Conservation (phyloP, 2,329 filamentous ascomycete genomes). For the Phaeophleospora eucalypticola region DNA sequence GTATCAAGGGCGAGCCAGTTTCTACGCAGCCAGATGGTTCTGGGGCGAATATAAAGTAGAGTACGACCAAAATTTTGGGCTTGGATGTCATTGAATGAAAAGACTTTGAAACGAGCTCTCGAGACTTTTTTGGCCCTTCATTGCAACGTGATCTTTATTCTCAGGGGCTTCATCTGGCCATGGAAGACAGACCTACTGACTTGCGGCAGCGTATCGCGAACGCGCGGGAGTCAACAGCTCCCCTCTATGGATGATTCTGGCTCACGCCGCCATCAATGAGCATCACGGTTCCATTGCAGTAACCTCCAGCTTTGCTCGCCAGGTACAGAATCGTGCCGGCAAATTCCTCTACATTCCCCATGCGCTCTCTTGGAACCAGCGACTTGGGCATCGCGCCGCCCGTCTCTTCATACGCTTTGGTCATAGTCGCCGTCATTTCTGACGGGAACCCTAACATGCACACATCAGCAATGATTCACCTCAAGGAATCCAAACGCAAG, state of each 20-base stretch:
- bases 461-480: too few relatives aligned
- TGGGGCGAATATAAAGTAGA: constrained; percentile 27
- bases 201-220: too few relatives aligned
- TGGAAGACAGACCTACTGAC: background rate
- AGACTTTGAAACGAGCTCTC: too few relatives aligned
- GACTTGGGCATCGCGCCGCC: constrained; percentile 28
- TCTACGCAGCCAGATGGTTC: constrained; percentile 15
- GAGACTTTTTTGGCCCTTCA: too few relatives aligned
- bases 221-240: too few relatives aligned
- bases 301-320: constrained; percentile 48
- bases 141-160: too few relatives aligned
- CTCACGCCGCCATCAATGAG: constrained; percentile 45
- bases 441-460: constrained; percentile 33
- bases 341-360: constrained; percentile 43
- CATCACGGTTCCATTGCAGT: constrained; percentile 52
- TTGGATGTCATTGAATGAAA: too few relatives aligned
- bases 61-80: too few relatives aligned
- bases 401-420: constrained; percentile 34
- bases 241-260: constrained; percentile 1
- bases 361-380: constrained; percentile 29
- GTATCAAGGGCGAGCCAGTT: constrained; percentile 30
- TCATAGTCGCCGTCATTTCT: constrained; percentile 41
- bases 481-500: too few relatives aligned
- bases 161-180: too few relatives aligned
- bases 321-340: constrained; percentile 50